phyloP scores from a whole-genome alignment of 331 rosid genomes.

The Prunus yedoensis region DNA sequence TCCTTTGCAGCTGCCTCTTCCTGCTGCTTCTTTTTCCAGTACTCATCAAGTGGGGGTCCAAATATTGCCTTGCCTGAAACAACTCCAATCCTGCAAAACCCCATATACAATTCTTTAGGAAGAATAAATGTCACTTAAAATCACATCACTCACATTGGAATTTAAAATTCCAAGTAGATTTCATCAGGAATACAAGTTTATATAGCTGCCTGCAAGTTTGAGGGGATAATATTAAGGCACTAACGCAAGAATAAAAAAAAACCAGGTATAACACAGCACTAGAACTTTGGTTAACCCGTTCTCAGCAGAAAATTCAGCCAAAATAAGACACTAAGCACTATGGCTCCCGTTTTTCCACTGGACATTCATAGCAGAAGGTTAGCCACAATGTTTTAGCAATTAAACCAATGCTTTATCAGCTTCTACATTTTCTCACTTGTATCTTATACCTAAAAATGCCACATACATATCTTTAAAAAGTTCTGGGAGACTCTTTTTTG shows the following conservation, averaged over 20 bases:
- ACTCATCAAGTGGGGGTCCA: conserved; percentile 87
- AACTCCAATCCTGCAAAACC: conserved; percentile 71
- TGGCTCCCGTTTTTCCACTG: no score
- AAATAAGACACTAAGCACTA: no score
- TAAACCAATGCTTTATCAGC: no score
- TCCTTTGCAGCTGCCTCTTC: conserved; percentile 63
- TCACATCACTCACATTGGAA: background rate
- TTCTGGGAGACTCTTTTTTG: no score
- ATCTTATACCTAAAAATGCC: no score
- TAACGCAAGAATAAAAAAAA: background rate
- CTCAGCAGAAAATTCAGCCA: no score
- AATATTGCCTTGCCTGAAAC: conserved; percentile 92
- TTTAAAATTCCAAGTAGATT: conserved; percentile 13
- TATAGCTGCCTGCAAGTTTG: background rate
- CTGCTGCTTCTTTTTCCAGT: conserved; percentile 80
- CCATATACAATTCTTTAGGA: background rate
- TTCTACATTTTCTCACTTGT: no score
- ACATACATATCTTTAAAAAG: no score
- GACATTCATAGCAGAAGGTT: no score
- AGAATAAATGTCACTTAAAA: background rate
- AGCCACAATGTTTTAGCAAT: no score
- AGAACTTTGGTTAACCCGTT: no score
- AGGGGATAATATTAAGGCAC: background rate
- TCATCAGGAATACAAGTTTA: background rate
- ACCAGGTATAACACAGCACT: no score